Base-by-base conservation (phyloP, 352 stramenopile genomes). In the Phytopythium montanum region DNA sequence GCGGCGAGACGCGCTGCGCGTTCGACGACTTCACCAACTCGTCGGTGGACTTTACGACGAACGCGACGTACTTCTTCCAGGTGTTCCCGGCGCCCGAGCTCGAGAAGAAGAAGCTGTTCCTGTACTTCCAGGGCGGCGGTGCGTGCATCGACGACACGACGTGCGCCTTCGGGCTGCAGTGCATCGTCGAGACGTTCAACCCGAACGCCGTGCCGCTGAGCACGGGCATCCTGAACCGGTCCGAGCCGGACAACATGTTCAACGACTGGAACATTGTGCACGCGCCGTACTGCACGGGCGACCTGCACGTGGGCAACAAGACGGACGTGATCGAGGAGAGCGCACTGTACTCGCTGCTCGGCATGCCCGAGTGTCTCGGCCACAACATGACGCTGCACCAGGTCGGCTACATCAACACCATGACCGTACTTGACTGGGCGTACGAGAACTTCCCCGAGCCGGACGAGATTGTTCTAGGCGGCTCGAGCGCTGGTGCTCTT, bases 221-320 rank as follows among this genome's bases (percentile, higher is more conserved):
- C 66, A 65, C 66, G 3, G 81, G 78, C 3, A 54, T 91, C n/a
- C 65, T 91, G 36, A 85, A 88, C 65, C 76, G 73, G 36, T 76
- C 77, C 16, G 68, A 86, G 60, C 61, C 76, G 25, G 44, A 81
- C n/a, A 91, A 91, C 62, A 52, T 81, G n/a, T 89, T 89, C 53
- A 81, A 83, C 52, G 76, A 87, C 66, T 91, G 77, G 69, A 88
- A 87, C 66, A 88, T 89, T 45, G 76, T 91, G 18, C 76, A 88
- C 66, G 49, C 88, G 42, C 78, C 79, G 8, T 91, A 91, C 66
- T 91, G 81, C 69, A 89, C 81, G 44, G 81, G 81, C 31, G 81
- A 89, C 64, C 60, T 91, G 52, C 79, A 91, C 62, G 45, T 91
- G 9, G 81, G 81, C 50, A 81, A 66, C 62, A 51, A 62, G 28